phyloP scores from a whole-genome alignment of 2,329 filamentous ascomycete genomes.

The Knoxdaviesia capensis region DNA sequence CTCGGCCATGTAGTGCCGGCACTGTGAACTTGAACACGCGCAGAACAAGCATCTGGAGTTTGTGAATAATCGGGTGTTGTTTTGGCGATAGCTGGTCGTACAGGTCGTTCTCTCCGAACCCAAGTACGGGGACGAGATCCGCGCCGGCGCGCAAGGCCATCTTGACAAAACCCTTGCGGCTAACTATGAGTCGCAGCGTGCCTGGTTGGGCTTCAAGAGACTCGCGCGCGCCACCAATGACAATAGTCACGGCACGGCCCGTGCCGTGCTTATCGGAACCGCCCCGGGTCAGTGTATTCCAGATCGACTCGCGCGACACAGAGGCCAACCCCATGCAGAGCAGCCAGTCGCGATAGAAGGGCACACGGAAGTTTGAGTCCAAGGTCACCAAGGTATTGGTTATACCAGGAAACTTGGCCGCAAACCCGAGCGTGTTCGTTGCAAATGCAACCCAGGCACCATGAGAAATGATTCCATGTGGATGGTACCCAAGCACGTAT shows the following conservation, averaged over 20 bases:
- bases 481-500: slow-evolving; percentile 95
- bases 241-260: slow-evolving; percentile 92
- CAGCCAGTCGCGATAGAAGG: slow-evolving; percentile 88
- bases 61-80: slow-evolving; percentile 60
- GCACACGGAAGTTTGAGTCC: slow-evolving; percentile 89
- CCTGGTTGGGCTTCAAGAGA: slow-evolving; percentile 75
- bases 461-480: slow-evolving; percentile 91
- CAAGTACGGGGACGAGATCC: slow-evolving; percentile 77
- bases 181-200: slow-evolving; percentile 56
- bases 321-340: slow-evolving; percentile 71
- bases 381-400: slow-evolving; percentile 84
- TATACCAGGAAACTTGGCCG: slow-evolving; percentile 77
- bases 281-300: slow-evolving; percentile 67
- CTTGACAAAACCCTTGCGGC: slow-evolving; percentile 85
- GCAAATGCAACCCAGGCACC: slow-evolving; percentile 86
- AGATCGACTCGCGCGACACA: slow-evolving; percentile 80
- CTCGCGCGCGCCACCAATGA: slow-evolving; percentile 81
- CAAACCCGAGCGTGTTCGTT: slow-evolving; percentile 77
- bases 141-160: slow-evolving; percentile 82
- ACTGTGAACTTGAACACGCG: slow-evolving; percentile 80
- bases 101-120: slow-evolving; percentile 88
- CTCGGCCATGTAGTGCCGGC: slow-evolving; percentile 72
- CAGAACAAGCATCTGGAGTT: slow-evolving; percentile 66
- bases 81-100: slow-evolving; percentile 76
- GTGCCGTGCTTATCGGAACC: slow-evolving; percentile 63